Evolutionary conservation across 192 early-diverging fungal species (phyloP).

Genomic region (Linnemannia elongata): DNA sequence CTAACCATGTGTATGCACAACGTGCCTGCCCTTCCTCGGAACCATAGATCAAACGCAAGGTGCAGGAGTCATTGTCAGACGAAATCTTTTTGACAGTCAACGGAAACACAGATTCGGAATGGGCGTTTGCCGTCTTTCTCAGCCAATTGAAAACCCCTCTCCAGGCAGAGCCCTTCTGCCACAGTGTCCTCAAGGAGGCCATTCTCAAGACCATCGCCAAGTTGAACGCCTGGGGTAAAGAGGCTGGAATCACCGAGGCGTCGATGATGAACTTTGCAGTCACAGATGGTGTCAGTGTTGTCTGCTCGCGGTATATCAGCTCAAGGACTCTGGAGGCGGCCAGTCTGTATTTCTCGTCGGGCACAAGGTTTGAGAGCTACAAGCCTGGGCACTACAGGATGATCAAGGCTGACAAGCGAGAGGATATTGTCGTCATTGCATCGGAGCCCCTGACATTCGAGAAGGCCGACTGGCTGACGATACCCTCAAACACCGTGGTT

Average conservation of each 20-base stretch:
- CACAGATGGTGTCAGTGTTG: constrained; percentile 81
- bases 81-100: constrained; percentile 79
- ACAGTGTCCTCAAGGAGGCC: constrained; percentile 73
- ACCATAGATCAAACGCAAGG: constrained; percentile 74
- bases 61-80: constrained; percentile 73
- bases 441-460: constrained; percentile 87
- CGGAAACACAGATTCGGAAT: constrained; percentile 87
- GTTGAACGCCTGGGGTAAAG: constrained; percentile 78
- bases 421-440: constrained; percentile 86
- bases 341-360: constrained; percentile 84
- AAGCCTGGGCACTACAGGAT: constrained; percentile 80
- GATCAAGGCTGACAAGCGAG: constrained; percentile 77
- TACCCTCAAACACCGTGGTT: constrained; percentile 81
- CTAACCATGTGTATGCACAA: constrained; percentile 1
- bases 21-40: background rate
- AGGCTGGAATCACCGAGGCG: constrained; percentile 72
- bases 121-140: constrained; percentile 85
- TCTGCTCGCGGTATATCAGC: constrained; percentile 83
- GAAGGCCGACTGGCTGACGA: constrained; percentile 84
- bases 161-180: constrained; percentile 65
- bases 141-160: constrained; percentile 72
- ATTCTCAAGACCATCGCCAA: constrained; percentile 83
- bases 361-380: constrained; percentile 77
- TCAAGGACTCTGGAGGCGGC: constrained; percentile 77
- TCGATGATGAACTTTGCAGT: constrained; percentile 87